Evolutionary conservation across 768 basidiomycete species (phyloP), one percentile per base, ranked within the genome.

Genomic region (Fomitopsis pulvina): DNA sequence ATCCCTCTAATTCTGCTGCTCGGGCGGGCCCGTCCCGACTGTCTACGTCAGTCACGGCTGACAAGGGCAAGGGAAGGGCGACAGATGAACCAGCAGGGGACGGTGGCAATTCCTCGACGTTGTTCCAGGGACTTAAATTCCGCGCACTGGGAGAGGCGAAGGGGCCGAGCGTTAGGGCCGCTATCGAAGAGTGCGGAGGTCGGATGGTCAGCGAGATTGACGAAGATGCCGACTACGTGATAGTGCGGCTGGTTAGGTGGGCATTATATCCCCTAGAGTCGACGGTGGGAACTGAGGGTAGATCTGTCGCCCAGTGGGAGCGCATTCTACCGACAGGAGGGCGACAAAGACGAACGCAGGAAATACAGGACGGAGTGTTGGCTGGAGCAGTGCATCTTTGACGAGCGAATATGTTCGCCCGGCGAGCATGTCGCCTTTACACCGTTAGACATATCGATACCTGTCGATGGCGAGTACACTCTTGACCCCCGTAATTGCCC

Each of bases 311-410:
- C 29, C 34, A 90, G 87, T 58, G 87, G 86, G 24, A 87, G 83
- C 56, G 80, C 79, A 53, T 54, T 87, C n/a, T 87, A 74, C 55
- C 68, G 65, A 2, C 73, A 76, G 27, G 86, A 88, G 60, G 60
- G 64, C 4, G 79, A 82, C 47, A 65, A 68, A 6, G 10, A 29
- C 0, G 58, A 72, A 54, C 73, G 77, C 41, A 48, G 56, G 2
- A 83, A 80, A 56, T 90, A 82, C 59, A 79, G 92, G 39, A 95
- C 93, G 0, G 93, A 96, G 64, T 94, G 90, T 62, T 97, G 93
- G 93, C 72, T 97, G 1, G 93, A 97, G 64, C 78, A 78, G 39
- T 95, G 89, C 58, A 76, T 92, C 12, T 84, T 79, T 47, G 81
- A 84, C 50, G 85, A 88, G 40, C 74, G 77, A n/a, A 67, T 95